These are phyloP conservation scores for Pyrenochaeta sp. DNA, from an alignment of 2,329 filamentous ascomycete species.

Conservation along the genomic window DNA sequence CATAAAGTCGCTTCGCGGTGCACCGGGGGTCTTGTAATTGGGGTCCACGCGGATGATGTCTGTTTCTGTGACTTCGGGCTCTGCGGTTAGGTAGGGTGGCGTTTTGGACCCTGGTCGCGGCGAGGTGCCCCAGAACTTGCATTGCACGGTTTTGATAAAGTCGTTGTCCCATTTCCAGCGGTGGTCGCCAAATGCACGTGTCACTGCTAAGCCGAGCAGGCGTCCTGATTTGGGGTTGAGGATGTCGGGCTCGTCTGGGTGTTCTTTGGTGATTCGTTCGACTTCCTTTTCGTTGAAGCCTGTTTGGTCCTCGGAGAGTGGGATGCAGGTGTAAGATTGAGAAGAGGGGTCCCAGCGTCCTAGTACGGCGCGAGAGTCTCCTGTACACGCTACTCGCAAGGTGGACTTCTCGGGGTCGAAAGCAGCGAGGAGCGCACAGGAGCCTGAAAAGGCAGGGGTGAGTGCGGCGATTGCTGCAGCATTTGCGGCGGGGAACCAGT, in stretches of 20 bases:
- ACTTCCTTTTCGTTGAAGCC: constrained; percentile 69
- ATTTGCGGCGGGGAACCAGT: constrained; percentile 49
- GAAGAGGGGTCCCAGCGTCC: constrained; percentile 58
- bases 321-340: constrained; percentile 60
- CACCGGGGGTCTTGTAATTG: background rate
- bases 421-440: constrained; percentile 70
- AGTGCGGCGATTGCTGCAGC: constrained; percentile 40
- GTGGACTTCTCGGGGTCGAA: constrained; percentile 64
- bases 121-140: constrained; percentile 60
- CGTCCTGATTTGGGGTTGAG: constrained; percentile 65
- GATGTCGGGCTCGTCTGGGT: constrained; percentile 69
- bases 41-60: constrained; percentile 54
- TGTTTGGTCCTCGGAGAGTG: constrained; percentile 72
- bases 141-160: constrained; percentile 55
- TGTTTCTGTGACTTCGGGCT: constrained; percentile 69
- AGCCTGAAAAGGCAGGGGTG: constrained; percentile 60
- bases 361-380: constrained; percentile 73
- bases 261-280: constrained; percentile 62
- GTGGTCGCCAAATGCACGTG: constrained; percentile 73
- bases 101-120: constrained; percentile 58
- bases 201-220: constrained; percentile 68
- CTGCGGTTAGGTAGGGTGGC: constrained; percentile 73
- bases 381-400: constrained; percentile 71
- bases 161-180: constrained; percentile 72
- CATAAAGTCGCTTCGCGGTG: constrained; percentile 60